A percentile compares a stretch with the other conserved stretches of the same genome.
phyloP scores from a whole-genome alignment of 768 basidiomycete genomes.

The Suillus subaureus region DNA sequence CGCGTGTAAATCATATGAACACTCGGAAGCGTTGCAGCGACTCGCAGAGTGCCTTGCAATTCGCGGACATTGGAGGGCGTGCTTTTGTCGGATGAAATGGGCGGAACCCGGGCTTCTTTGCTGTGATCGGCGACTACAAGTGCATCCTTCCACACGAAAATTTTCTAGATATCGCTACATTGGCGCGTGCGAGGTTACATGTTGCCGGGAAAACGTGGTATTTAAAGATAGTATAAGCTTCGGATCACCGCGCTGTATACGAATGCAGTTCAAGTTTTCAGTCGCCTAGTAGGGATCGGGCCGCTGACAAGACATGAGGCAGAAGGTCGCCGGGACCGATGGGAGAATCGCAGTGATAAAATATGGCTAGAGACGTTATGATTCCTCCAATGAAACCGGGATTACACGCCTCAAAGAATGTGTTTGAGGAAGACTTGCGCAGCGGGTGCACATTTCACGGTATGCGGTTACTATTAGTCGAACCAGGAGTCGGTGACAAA shows the following conservation, averaged over 20 bases:
- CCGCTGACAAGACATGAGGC: neutral
- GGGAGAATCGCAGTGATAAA: neutral
- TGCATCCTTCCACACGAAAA: neutral
- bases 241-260: neutral
- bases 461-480: neutral
- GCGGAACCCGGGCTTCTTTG: slow-evolving; percentile 14
- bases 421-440: neutral
- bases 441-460: neutral
- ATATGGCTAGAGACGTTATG: neutral
- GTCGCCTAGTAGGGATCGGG: neutral
- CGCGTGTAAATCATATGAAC: neutral
- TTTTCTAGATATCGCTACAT: neutral
- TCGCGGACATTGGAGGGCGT: slow-evolving; percentile 25
- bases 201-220: neutral
- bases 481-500: neutral
- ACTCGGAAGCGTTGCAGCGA: neutral
- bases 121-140: slow-evolving; percentile 17
- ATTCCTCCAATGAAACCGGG: neutral
- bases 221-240: neutral
- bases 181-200: neutral
- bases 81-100: slow-evolving; percentile 16
- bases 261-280: neutral
- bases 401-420: neutral
- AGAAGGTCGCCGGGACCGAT: neutral
- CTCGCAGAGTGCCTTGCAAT: slow-evolving; percentile 12